These are phyloP conservation scores for Rubus idaeus DNA, from an alignment of 306 rosid species.

Conservation along the genomic window DNA sequence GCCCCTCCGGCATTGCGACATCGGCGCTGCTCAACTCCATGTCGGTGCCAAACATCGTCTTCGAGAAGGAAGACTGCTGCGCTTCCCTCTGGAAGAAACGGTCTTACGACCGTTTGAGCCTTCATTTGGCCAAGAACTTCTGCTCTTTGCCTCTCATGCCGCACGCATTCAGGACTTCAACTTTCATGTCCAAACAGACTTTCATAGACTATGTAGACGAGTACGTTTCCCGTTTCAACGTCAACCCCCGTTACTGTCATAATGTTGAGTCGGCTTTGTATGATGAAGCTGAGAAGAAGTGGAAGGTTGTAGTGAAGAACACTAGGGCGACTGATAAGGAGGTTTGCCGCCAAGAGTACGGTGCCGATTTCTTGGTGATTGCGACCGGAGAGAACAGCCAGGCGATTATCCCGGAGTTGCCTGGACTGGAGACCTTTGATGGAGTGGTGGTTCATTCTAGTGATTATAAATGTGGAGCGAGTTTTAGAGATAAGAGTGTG, in stretches of 20 bases:
- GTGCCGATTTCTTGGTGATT: conserved; percentile 31
- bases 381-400: conserved; percentile 44
- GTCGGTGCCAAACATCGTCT: conserved; percentile 36
- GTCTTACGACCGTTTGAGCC: conserved; percentile 41
- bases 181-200: conserved; percentile 28
- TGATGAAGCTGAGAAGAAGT: conserved; percentile 14
- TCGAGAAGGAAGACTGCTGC: conserved; percentile 47
- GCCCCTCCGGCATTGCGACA: conserved; percentile 51
- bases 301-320: conserved; percentile 32
- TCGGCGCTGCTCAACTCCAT: conserved; percentile 33
- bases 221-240: conserved; percentile 30
- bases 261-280: conserved; percentile 25
- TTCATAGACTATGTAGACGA: conserved; percentile 36
- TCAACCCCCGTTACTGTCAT: conserved; percentile 33
- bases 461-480: conserved; percentile 40
- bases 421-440: conserved; percentile 33
- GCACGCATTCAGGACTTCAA: conserved; percentile 23
- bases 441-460: conserved; percentile 49
- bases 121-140: conserved; percentile 44
- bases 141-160: conserved; percentile 37
- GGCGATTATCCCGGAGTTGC: conserved; percentile 27
- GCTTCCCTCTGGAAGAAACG: conserved; percentile 58
- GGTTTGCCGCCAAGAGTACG: background rate
- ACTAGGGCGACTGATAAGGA: background rate
- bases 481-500: conserved; percentile 35